phyloP scores from a whole-genome alignment of 2,329 filamentous ascomycete genomes.

The Huntiella moniliformis region DNA sequence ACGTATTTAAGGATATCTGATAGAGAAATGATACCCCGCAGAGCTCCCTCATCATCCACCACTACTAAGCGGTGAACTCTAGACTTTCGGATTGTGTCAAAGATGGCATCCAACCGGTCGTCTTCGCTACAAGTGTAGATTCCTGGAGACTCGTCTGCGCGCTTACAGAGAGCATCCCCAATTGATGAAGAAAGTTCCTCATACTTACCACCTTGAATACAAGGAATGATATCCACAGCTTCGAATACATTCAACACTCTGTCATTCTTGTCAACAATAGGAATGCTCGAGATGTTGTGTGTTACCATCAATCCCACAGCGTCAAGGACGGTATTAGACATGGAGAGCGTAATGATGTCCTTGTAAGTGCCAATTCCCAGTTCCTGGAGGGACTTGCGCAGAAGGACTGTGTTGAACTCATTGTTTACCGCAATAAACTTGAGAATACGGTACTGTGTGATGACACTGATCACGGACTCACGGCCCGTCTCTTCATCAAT shows the following conservation, averaged over 20 bases:
- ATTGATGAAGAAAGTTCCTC: constrained; percentile 76
- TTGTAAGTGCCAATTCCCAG: constrained; percentile 71
- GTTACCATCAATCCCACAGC: constrained; percentile 88
- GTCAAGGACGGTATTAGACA: constrained; percentile 82
- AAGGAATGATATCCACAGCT: constrained; percentile 86
- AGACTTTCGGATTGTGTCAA: constrained; percentile 89
- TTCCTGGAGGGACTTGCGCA: constrained; percentile 74
- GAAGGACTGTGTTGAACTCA: constrained; percentile 63
- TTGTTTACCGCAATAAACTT: constrained; percentile 97
- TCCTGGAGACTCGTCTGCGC: constrained; percentile 78
- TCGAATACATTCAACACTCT: constrained; percentile 90
- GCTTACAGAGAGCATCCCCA: constrained; percentile 72
- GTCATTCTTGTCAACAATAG: constrained; percentile 64
- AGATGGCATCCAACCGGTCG: constrained; percentile 85
- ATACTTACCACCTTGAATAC: constrained; percentile 85
- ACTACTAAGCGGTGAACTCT: constrained; percentile 85
- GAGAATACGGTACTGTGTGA: constrained; percentile 94
- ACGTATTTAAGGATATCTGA: constrained; percentile 96
- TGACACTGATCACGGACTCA: constrained; percentile 85
- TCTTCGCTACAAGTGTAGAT: constrained; percentile 92
- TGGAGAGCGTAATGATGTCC: constrained; percentile 61
- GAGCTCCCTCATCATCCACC: constrained; percentile 70
- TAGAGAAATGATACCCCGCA: constrained; percentile 78
- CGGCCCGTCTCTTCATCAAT: constrained; percentile 84
- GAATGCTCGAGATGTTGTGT: constrained; percentile 84